Base-by-base conservation (phyloP, 2,329 filamentous ascomycete species). In the Fusarium temperatum region DNA sequence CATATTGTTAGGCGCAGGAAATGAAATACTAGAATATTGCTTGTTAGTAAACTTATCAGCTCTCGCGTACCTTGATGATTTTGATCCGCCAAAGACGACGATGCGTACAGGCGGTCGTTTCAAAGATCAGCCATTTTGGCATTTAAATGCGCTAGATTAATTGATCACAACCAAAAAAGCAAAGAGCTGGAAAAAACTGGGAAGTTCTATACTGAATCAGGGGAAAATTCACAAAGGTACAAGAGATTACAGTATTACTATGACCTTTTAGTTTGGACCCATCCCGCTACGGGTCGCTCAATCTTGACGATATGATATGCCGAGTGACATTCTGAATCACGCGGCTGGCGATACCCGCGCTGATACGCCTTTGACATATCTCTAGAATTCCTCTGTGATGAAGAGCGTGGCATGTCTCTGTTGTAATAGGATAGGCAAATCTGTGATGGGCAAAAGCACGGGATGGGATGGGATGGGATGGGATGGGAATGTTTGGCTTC, bases 1-100 rank as follows among this genome's bases (percentile, higher is more conserved):
- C 73, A 75, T 76, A 75, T 60, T 76, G 73, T 75, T 74, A 68
- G 75, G 75, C 75, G 75, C 63, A 70, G 60, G 73, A 67, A 67
- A 74, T 74, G 70, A 75, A 69, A 66, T 66, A 73, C 45, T 70
- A 72, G 60, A 70, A 65, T 38, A 28, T 70, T 58, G 39, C 50
- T 53, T 62, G 36, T 50, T 62, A 58, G 22, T 45, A 15, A 41
- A 36, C 38, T 41, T 28, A 26, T 28, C 22, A 32, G 36, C n/a
- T 32, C 28, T 20, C 18, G 12, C 32, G 11, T 45, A 24, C 14
- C 18, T 17, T 22, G n/a, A 12, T 36, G 24, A 15, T 15, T 38
- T 54, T 18, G 32, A 54, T 38, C 35, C 22, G 22, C 41, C 10
- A 15, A 36, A 48, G 30, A 10, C 24, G n/a, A n/a, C 2, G 13